phyloP scores from a whole-genome alignment of 306 rosid genomes.

The Vicia faba region DNA sequence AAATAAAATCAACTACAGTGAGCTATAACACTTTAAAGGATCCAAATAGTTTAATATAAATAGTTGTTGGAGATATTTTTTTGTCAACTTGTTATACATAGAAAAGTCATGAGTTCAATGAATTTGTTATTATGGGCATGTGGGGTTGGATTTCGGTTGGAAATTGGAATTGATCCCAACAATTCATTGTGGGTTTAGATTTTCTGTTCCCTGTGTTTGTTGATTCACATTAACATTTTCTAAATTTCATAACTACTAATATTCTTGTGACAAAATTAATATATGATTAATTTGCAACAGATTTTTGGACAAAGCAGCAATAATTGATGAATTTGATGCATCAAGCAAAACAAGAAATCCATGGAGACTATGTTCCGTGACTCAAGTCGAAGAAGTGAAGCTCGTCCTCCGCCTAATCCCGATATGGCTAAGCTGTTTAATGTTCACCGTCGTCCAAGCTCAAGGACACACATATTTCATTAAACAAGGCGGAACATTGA shows the following conservation, averaged over 20 bases:
- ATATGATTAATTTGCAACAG: slow-evolving; percentile 38
- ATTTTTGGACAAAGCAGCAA: slow-evolving; percentile 68
- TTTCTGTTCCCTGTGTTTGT: neutral
- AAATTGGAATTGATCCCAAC: slow-evolving; percentile 35
- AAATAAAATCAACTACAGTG: neutral
- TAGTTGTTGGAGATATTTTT: neutral
- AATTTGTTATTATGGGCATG: neutral
- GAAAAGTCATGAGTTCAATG: neutral
- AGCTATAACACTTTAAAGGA: neutral
- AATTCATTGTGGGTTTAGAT: slow-evolving; percentile 1
- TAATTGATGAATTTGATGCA: slow-evolving; percentile 54
- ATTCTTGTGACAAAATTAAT: neutral
- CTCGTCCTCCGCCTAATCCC: slow-evolving; percentile 65
- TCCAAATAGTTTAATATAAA: neutral
- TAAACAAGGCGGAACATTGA: slow-evolving; percentile 67
- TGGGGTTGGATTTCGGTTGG: neutral
- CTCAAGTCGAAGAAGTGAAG: slow-evolving; percentile 82
- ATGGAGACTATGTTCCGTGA: slow-evolving; percentile 74
- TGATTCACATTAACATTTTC: neutral
- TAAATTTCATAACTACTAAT: neutral
- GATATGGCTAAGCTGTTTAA: slow-evolving; percentile 68
- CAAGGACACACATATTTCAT: slow-evolving; percentile 62
- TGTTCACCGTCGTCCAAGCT: slow-evolving; percentile 61
- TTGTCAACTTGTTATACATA: neutral
- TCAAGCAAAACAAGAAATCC: slow-evolving; percentile 54